Conservation (phyloP, 768 basidiomycete species). For the Boletus patriciae region DNA sequence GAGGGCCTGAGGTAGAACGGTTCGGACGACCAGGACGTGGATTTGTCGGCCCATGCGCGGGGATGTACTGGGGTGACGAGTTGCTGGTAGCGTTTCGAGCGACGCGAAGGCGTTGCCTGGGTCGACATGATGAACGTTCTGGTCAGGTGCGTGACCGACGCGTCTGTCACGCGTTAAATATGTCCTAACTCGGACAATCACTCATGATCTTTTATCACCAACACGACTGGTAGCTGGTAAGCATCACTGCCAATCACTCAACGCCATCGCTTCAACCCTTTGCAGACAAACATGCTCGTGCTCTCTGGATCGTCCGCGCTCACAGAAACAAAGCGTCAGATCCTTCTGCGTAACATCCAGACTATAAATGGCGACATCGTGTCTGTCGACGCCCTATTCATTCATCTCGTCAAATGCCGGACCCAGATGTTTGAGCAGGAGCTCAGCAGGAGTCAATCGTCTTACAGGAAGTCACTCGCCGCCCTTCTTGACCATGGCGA, state of each 20-base stretch:
- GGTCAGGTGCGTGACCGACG: conserved; percentile 12
- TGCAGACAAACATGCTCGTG: conserved; percentile 61
- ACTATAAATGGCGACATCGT: conserved; percentile 48
- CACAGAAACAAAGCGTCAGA: conserved; percentile 66
- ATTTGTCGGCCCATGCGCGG: conserved; percentile 28
- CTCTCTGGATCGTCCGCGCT: conserved; percentile 76
- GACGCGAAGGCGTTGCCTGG: conserved; percentile 35
- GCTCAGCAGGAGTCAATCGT: conserved; percentile 45
- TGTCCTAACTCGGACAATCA: conserved; percentile 1
- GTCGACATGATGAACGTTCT: conserved; percentile 12
- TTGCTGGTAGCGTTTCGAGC: conserved; percentile 38
- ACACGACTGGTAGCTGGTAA: conserved; percentile 14
- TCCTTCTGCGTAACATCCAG: conserved; percentile 63
- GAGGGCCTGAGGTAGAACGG: conserved; percentile 22
- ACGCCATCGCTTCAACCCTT: background rate
- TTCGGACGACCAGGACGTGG: conserved; percentile 29
- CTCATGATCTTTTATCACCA: conserved; percentile 3
- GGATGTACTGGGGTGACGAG: conserved; percentile 31
- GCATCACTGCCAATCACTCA: background rate
- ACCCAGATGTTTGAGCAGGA: conserved; percentile 46
- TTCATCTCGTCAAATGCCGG: conserved; percentile 78
- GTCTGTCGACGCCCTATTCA: conserved; percentile 78
- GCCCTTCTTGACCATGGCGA: conserved; percentile 86
- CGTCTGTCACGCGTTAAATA: conserved; percentile 24
- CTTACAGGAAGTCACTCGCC: conserved; percentile 54